phyloP scores from a whole-genome alignment of 1,139 yeast genomes.

The Blastobotrys proliferans region DNA sequence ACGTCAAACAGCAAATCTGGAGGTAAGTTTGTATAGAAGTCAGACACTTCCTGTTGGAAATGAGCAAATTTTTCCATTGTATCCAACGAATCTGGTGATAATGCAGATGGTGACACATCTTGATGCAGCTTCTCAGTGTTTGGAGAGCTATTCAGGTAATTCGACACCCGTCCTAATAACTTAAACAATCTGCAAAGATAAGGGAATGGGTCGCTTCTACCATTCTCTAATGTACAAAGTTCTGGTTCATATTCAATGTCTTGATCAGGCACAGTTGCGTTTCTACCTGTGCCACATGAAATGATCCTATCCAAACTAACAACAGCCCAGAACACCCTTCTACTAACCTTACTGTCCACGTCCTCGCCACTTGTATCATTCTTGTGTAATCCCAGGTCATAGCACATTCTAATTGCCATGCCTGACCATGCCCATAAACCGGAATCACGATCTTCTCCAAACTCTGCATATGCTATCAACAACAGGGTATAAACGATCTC shows the following conservation, averaged over 20 bases:
- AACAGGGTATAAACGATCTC: conserved; percentile 29
- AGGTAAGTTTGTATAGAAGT: conserved; percentile 27
- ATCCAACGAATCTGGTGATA: conserved; percentile 18
- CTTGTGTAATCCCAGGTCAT: conserved; percentile 30
- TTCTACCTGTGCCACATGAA: conserved; percentile 31
- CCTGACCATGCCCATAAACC: conserved; percentile 33
- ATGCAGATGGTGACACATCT: conserved; percentile 17
- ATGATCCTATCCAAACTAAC: conserved; percentile 30
- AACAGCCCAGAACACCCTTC: conserved; percentile 29
- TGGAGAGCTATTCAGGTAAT: conserved; percentile 23
- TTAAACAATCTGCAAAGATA: conserved; percentile 27
- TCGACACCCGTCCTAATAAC: conserved; percentile 28
- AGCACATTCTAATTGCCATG: conserved; percentile 31
- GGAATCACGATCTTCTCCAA: conserved; percentile 30
- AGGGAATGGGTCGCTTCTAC: conserved; percentile 29
- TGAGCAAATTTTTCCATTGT: conserved; percentile 20
- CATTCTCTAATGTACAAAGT: conserved; percentile 9
- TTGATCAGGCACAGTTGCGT: conserved; percentile 21
- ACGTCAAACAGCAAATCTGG: conserved; percentile 28
- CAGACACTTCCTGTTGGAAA: conserved; percentile 26
- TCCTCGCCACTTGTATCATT: conserved; percentile 6
- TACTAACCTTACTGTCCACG: conserved; percentile 12
- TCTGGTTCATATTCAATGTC: conserved; percentile 25
- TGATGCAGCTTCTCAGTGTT: conserved; percentile 3
- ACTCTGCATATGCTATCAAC: conserved; percentile 29